Conservation (phyloP, 2,329 filamentous ascomycete species). For the Penicillium hordei region DNA sequence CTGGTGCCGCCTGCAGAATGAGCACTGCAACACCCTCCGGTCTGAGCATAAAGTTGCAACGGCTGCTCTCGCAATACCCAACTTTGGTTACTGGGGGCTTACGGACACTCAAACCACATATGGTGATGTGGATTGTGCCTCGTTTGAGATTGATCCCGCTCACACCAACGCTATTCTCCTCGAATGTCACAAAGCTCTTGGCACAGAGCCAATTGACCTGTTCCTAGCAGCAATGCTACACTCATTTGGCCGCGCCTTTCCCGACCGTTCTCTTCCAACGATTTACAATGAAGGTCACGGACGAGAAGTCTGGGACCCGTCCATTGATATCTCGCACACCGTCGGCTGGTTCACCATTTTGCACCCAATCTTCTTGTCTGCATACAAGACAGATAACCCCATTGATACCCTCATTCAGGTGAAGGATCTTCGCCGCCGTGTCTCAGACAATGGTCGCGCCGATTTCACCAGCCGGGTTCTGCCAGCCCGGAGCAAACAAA, state of each 20-base stretch:
- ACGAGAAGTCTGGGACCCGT: slow-evolving; percentile 47
- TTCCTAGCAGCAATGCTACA: slow-evolving; percentile 42
- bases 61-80: slow-evolving; percentile 29
- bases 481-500: slow-evolving; percentile 30
- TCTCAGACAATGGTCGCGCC: slow-evolving; percentile 41
- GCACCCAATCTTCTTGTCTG: slow-evolving; percentile 44
- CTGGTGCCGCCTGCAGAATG: slow-evolving; percentile 38
- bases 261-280: slow-evolving; percentile 40
- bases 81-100: slow-evolving; percentile 40
- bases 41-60: slow-evolving; percentile 16
- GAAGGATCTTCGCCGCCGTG: slow-evolving; percentile 40
- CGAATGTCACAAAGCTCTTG: slow-evolving; percentile 34
- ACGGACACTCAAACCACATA: slow-evolving; percentile 32
- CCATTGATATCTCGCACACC: slow-evolving; percentile 51
- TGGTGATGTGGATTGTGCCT: slow-evolving; percentile 37
- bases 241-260: slow-evolving; percentile 47
- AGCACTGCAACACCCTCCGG: slow-evolving; percentile 21
- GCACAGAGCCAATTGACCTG: slow-evolving; percentile 40
- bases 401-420: slow-evolving; percentile 37
- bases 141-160: slow-evolving; percentile 34
- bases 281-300: slow-evolving; percentile 54
- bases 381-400: slow-evolving; percentile 27
- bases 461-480: slow-evolving; percentile 40
- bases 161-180: slow-evolving; percentile 32
- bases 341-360: slow-evolving; percentile 55